Evolutionary conservation across 768 basidiomycete species (phyloP).

Genomic region (Mycena rosella): DNA sequence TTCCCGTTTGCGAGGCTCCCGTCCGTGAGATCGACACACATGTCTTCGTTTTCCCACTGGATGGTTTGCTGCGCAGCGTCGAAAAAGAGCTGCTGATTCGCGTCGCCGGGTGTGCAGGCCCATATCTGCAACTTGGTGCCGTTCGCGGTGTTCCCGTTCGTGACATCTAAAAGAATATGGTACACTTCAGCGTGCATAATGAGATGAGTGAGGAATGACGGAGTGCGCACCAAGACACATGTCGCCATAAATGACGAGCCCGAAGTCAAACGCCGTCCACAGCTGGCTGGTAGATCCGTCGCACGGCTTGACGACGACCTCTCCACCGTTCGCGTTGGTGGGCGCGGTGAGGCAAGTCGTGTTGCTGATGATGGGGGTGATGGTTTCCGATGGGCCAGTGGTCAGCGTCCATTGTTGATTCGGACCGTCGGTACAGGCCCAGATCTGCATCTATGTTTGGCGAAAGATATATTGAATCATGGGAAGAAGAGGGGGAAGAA

Average conservation of each 20-base stretch:
- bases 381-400: constrained; percentile 15
- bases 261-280: constrained; percentile 8
- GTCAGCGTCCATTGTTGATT: constrained; percentile 39
- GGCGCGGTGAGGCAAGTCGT: constrained; percentile 24
- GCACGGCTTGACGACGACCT: constrained; percentile 16
- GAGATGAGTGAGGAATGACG: background rate
- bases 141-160: constrained; percentile 28
- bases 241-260: constrained; percentile 15
- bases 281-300: constrained; percentile 15
- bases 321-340: background rate
- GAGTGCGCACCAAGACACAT: constrained; percentile 21
- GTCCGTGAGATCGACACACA: constrained; percentile 28
- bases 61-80: constrained; percentile 3
- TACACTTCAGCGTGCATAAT: background rate
- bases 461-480: background rate
- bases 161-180: background rate
- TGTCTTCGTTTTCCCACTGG: constrained; percentile 24
- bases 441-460: constrained; percentile 41
- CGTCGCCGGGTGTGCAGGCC: constrained; percentile 36
- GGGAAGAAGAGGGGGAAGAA: constrained; percentile 1
- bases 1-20: constrained; percentile 17
- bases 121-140: constrained; percentile 45
- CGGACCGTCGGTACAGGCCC: constrained; percentile 37
- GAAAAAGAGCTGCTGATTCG: constrained; percentile 36
- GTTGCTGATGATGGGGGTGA: background rate